These are phyloP conservation scores for Wallacemonas sp. DNA, from an alignment of 208 protist genomes.

Conservation along the genomic window DNA sequence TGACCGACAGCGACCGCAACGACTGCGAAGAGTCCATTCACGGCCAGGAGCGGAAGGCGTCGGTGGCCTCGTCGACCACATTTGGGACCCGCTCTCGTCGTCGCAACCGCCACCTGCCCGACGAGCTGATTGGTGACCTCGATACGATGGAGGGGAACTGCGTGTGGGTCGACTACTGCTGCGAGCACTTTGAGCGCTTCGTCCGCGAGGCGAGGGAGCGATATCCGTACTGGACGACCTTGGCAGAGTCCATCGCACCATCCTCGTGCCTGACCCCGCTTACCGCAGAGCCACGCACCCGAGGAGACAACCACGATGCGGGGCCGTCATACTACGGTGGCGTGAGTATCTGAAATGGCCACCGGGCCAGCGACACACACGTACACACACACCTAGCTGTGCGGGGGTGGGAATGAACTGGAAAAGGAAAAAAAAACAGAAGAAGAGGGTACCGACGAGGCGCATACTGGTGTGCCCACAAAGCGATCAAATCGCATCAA, in stretches of 20 bases:
- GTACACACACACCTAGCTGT: too few species aligned
- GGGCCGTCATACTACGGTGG: conserved; percentile 7
- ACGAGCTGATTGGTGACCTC: conserved; percentile 17
- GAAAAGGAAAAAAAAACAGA: too few species aligned
- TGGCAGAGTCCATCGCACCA: neutral
- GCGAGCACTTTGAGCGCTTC: conserved; percentile 50
- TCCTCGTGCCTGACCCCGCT: conserved; percentile 14
- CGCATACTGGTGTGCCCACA: too few species aligned
- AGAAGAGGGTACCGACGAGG: too few species aligned
- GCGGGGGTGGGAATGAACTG: too few species aligned
- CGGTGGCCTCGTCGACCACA: neutral
- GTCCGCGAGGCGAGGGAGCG: conserved; percentile 19
- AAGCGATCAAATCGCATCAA: too few species aligned
- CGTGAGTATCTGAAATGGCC: conserved; percentile 31
- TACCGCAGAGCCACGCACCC: neutral
- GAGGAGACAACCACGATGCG: neutral
- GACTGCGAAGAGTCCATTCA: too few species aligned
- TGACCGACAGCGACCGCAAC: too few species aligned
- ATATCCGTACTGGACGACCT: conserved; percentile 12
- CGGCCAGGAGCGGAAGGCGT: too few species aligned
- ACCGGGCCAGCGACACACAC: neutral
- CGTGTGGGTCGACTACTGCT: conserved; percentile 70
- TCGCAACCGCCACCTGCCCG: neutral
- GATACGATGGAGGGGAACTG: conserved; percentile 63
- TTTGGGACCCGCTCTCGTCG: conserved; percentile 3